These are phyloP conservation scores for Aspergillus bombycis DNA, from an alignment of 2,329 filamentous ascomycete species.

Conservation along the genomic window DNA sequence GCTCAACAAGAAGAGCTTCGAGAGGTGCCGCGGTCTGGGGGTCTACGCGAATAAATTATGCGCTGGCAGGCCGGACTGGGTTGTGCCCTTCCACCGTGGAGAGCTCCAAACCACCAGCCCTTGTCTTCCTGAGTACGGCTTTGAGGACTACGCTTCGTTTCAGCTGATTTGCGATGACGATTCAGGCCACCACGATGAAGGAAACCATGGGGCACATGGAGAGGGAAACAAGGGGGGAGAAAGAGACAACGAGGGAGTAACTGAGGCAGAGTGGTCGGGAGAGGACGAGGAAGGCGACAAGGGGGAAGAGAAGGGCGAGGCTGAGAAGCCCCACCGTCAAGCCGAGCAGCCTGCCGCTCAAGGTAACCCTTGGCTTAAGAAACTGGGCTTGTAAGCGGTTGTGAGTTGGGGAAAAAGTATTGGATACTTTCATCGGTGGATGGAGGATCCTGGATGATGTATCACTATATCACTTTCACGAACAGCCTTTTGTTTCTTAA, in stretches of 20 bases:
- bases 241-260: background rate
- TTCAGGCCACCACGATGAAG: no score
- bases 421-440: background rate
- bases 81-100: slow-evolving; percentile 14
- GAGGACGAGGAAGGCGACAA: background rate
- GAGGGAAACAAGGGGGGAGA: background rate
- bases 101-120: slow-evolving; percentile 1
- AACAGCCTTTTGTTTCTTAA: background rate
- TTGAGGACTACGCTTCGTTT: slow-evolving; percentile 12
- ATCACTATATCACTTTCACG: background rate
- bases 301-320: background rate
- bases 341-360: background rate
- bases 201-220: no score
- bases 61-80: slow-evolving; percentile 12
- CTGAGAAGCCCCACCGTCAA: background rate
- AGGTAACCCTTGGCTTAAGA: background rate
- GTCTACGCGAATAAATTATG: slow-evolving; percentile 21
- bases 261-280: no score
- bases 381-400: background rate
- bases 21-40: slow-evolving; percentile 16
- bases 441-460: background rate
- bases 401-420: background rate
- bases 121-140: slow-evolving; percentile 14
- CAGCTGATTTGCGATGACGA: slow-evolving; percentile 15
- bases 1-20: slow-evolving; percentile 15